phyloP scores from a whole-genome alignment of 768 basidiomycete genomes.

The Kwoniella newhampshirensis region DNA sequence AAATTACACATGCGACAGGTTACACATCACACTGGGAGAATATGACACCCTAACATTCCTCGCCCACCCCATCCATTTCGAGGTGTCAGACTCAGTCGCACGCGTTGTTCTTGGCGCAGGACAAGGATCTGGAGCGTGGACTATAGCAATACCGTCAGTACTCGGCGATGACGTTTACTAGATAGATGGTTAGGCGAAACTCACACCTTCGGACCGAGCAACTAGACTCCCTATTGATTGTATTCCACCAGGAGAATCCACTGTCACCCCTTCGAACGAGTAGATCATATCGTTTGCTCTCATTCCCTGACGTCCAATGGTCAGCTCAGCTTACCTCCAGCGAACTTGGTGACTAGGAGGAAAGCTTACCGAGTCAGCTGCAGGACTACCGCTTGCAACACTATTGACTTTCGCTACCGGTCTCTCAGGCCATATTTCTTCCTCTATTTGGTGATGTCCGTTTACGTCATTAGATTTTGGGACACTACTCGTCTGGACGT shows the following conservation, averaged over 20 bases:
- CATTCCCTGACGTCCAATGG: conserved; percentile 22
- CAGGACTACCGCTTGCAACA: conserved; percentile 78
- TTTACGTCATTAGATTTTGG: conserved; percentile 40
- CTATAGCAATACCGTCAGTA: conserved; percentile 9
- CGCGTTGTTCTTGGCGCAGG: conserved; percentile 18
- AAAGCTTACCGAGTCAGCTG: conserved; percentile 69
- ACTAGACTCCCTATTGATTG: conserved; percentile 74
- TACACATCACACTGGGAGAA: conserved; percentile 19
- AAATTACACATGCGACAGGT: not conserved
- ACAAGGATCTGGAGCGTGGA: conserved; percentile 23
- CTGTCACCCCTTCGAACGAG: conserved; percentile 59
- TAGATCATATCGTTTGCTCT: conserved; percentile 30
- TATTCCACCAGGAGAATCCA: conserved; percentile 67
- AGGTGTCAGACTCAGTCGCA: conserved; percentile 65
- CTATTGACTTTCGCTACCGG: conserved; percentile 76
- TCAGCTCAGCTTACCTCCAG: too few species aligned
- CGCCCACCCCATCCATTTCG: conserved; percentile 81
- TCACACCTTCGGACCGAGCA: conserved; percentile 71
- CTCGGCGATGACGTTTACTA: not conserved
- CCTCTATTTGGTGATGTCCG: conserved; percentile 36
- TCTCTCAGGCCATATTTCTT: conserved; percentile 16
- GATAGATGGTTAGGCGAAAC: conserved; percentile 35
- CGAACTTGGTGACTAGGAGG: not conserved
- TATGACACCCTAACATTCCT: conserved; percentile 70
- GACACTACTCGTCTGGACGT: not conserved